Base-by-base conservation (phyloP, 2,329 filamentous ascomycete genomes). In the Fusarium avenaceum region DNA sequence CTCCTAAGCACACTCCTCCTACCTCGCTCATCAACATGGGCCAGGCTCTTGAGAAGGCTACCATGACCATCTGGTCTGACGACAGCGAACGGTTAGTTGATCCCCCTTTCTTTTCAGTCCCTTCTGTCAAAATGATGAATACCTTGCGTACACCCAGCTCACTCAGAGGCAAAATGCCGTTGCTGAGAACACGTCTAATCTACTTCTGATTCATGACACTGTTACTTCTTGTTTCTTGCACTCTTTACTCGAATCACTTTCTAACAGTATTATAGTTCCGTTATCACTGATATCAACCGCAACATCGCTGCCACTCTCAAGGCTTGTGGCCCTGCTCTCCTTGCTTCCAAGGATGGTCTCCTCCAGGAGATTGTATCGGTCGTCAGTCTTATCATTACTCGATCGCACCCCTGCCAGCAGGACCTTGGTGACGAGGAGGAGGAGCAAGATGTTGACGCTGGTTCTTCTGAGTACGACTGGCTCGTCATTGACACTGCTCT, bases 131-230 rank as follows among this genome's bases (percentile, higher is more conserved):
- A 76, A 90, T 93, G 94, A 97, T 97, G 94, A 97, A 62, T 85
- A 87, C 84, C 81, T 84, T 88, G 89, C 92, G 93, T 94, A 95
- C 88, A 95, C 95, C 94, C 94, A 97, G 94, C 94, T 97, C 95
- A 97, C 94, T 97, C 93, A 92, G 92, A 98, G 90, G 90, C 92
- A 83, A 87, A 83, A 82, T 89, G 92, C 89, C 89, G 83, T 89
- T 97, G 93, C 92, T 93, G 93, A 90, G 90, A 96, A 96, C 82
- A 84, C 93, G 80, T 80, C 68, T 80, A 75, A 81, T 82, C 80
- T 78, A 76, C 76, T 75, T 69, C 77, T 79, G 76, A 78, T 73
- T 72, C 64, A 72, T 71, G 65, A 39, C 66, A 69, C 63, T 69
- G 72, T 72, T 73, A 59, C 52, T 67, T 71, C 38, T 54, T 68